Conservation (phyloP, 805 yeast species). For the Martiniozyma abietophila region DNA sequence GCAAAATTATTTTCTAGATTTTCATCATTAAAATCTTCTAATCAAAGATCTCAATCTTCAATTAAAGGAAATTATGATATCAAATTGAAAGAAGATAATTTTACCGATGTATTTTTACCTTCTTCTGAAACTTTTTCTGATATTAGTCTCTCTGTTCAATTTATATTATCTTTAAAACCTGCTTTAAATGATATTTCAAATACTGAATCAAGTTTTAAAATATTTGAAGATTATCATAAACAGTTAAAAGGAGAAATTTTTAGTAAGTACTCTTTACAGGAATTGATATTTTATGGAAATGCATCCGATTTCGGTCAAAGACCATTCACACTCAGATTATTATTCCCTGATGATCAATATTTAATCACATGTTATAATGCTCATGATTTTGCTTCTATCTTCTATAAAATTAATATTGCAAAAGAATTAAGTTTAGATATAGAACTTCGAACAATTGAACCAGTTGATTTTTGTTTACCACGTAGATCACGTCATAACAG, state of each 20-base stretch:
- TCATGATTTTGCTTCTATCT: constrained; percentile 20
- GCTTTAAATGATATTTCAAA: constrained; percentile 6
- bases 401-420: constrained; percentile 25
- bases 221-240: not conserved
- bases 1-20: constrained; percentile 4
- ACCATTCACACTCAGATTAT: constrained; percentile 25
- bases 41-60: not conserved
- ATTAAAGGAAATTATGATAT: too few relatives aligned
- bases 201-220: too few relatives aligned
- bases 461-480: constrained; percentile 25
- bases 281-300: constrained; percentile 23
- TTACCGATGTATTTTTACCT: too few relatives aligned
- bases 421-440: constrained; percentile 27
- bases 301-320: constrained; percentile 22
- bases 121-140: too few relatives aligned
- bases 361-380: constrained; percentile 23
- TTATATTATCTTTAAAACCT: constrained; percentile 9
- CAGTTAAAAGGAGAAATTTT: constrained; percentile 2
- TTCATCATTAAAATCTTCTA: not conserved
- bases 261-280: constrained; percentile 21
- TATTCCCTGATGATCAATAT: constrained; percentile 22
- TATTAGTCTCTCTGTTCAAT: not conserved
- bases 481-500: constrained; percentile 15
- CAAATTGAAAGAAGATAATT: too few relatives aligned
- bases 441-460: constrained; percentile 18